These are phyloP conservation scores for Chalciporus piperatoides DNA, from an alignment of 1,284 basidiomycete species.

Conservation along the genomic window DNA sequence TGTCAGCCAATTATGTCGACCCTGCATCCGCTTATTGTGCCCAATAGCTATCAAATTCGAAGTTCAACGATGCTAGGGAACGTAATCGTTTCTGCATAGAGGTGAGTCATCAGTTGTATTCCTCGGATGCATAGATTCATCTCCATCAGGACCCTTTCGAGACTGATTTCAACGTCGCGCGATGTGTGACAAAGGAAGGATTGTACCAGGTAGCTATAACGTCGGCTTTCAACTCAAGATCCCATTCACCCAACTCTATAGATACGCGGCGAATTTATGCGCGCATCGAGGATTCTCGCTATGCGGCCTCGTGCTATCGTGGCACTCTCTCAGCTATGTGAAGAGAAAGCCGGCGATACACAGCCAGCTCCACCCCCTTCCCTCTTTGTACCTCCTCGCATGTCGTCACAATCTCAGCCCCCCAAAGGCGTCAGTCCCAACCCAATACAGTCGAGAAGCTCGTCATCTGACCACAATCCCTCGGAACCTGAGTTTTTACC, in stretches of 20 bases:
- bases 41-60: slow-evolving; percentile 40
- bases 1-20: slow-evolving; percentile 19
- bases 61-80: slow-evolving; percentile 77
- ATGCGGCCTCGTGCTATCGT: slow-evolving; percentile 75
- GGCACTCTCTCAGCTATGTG: slow-evolving; percentile 80
- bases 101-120: slow-evolving; percentile 41
- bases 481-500: slow-evolving; percentile 48
- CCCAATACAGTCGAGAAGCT: slow-evolving; percentile 51
- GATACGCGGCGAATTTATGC: slow-evolving; percentile 99
- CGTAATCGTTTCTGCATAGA: slow-evolving; percentile 93
- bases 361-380: slow-evolving; percentile 45
- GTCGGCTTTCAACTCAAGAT: background rate
- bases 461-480: slow-evolving; percentile 44
- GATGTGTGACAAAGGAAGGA: slow-evolving; percentile 96
- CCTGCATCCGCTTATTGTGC: slow-evolving; percentile 6
- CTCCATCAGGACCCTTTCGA: slow-evolving; percentile 89
- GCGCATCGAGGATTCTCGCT: slow-evolving; percentile 82
- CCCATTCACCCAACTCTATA: slow-evolving; percentile 31
- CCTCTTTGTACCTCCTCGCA: slow-evolving; percentile 48
- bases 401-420: slow-evolving; percentile 61
- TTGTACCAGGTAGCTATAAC: slow-evolving; percentile 71
- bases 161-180: slow-evolving; percentile 89
- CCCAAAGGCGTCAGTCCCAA: slow-evolving; percentile 64
- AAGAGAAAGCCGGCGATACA: slow-evolving; percentile 58
- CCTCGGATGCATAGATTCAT: slow-evolving; percentile 13